Percentiles rank a stretch among this genome's conserved stretches.
Evolutionary conservation across 768 basidiomycete genomes (phyloP).

Genomic region (Mycena galericulata): DNA sequence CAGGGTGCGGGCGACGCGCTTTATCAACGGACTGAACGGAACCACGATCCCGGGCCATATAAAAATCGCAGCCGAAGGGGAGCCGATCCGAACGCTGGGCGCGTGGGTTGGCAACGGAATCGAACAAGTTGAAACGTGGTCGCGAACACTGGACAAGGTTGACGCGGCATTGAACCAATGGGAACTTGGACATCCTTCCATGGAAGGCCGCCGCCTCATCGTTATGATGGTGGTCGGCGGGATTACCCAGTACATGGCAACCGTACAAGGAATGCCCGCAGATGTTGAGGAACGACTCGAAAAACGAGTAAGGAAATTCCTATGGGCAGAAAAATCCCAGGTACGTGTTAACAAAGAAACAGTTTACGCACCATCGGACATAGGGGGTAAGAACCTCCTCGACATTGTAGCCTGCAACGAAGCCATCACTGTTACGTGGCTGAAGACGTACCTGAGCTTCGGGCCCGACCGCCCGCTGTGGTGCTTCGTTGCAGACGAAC

Average conservation of each 20-base stretch:
- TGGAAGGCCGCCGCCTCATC: not conserved
- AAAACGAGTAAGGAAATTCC: not conserved
- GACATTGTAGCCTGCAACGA: no score
- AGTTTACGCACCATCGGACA: no score
- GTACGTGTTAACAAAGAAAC: no score
- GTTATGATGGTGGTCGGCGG: not conserved
- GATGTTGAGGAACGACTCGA: not conserved
- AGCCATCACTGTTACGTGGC: no score
- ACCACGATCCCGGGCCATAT: not conserved
- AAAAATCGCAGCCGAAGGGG: not conserved
- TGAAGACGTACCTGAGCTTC: no score
- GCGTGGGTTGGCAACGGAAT: not conserved
- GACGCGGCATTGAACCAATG: not conserved
- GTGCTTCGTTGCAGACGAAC: no score
- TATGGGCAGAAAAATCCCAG: no score
- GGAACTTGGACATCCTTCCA: not conserved
- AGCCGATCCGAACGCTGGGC: not conserved
- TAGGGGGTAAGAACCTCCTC: no score
- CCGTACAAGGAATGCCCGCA: not conserved
- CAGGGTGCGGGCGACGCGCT: not conserved
- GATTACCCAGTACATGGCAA: not conserved
- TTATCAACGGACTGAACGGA: not conserved
- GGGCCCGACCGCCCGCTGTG: no score
- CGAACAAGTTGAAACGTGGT: not conserved
- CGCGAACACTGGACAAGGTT: not conserved